Conservation (phyloP, 1,139 yeast genomes). For the Yamadazyma dushanensis region DNA sequence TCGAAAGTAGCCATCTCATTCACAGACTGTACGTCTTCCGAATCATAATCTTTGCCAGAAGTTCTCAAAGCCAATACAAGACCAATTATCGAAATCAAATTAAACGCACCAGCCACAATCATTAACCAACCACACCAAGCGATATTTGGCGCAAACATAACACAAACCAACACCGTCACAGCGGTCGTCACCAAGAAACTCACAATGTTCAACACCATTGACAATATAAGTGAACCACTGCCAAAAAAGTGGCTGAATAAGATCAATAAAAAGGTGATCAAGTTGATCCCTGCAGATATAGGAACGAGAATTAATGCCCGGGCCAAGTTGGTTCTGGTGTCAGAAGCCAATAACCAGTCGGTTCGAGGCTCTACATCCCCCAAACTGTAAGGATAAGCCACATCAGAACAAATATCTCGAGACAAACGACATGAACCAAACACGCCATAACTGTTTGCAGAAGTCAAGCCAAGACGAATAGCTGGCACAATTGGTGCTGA, state of each 20-base stretch:
- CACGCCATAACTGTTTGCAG: conserved; percentile 70
- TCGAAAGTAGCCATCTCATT: conserved; percentile 17
- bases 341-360: conserved; percentile 26
- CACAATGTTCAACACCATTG: conserved; percentile 35
- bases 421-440: conserved; percentile 69
- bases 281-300: conserved; percentile 76
- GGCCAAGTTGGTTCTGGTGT: conserved; percentile 65
- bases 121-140: conserved; percentile 72
- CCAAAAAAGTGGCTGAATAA: conserved; percentile 28
- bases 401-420: conserved; percentile 47
- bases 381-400: conserved; percentile 35
- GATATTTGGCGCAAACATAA: conserved; percentile 62
- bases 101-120: conserved; percentile 62
- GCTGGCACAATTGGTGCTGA: conserved; percentile 45
- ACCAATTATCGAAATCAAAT: conserved; percentile 37
- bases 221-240: conserved; percentile 21
- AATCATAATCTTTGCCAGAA: conserved; percentile 2
- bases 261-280: conserved; percentile 41
- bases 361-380: conserved; percentile 19
- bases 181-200: conserved; percentile 54
- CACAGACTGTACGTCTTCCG: conserved; percentile 22
- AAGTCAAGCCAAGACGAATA: conserved; percentile 39
- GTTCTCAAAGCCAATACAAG: conserved; percentile 23
- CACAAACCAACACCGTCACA: conserved; percentile 50
- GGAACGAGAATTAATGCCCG: conserved; percentile 77